Evolutionary conservation across 495 filamentous ascomycete genomes (phyloP).

Genomic region (Hypoxylon crocopeplum): DNA sequence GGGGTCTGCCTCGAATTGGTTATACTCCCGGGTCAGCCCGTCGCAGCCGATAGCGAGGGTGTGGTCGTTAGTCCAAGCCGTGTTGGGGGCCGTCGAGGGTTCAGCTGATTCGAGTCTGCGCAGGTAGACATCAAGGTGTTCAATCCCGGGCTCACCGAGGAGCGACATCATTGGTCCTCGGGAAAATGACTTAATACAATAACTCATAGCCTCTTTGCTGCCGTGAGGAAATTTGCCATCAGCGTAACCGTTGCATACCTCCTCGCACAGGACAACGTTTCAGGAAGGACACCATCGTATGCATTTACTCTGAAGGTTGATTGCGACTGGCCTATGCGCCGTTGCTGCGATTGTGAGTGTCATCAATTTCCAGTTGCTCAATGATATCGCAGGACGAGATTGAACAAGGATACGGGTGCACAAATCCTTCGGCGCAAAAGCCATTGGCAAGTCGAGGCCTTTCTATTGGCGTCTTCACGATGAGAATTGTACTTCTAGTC

Average conservation of each 20-base stretch:
- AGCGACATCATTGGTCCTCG: conserved; percentile 1
- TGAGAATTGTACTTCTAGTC: conserved; percentile 90
- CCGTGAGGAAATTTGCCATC: neutral
- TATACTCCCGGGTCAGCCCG: neutral
- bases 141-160: conserved; percentile 9
- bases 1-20: neutral
- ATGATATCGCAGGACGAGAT: neutral
- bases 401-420: conserved; percentile 1
- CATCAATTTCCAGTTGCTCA: conserved; percentile 1
- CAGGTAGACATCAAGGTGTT: conserved; percentile 17
- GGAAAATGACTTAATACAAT: conserved; percentile 14
- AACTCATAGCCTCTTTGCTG: neutral
- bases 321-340: neutral
- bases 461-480: conserved; percentile 61
- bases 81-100: neutral
- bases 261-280: neutral
- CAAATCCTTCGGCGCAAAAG: neutral
- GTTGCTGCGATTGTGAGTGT: conserved; percentile 1
- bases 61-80: neutral
- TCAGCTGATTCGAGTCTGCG: conserved; percentile 1
- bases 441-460: neutral
- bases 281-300: neutral
- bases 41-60: neutral
- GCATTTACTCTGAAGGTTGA: neutral
- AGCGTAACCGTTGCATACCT: neutral